phyloP scores from a whole-genome alignment of 768 basidiomycete species.

The Phanerodontia chrysosporium region DNA sequence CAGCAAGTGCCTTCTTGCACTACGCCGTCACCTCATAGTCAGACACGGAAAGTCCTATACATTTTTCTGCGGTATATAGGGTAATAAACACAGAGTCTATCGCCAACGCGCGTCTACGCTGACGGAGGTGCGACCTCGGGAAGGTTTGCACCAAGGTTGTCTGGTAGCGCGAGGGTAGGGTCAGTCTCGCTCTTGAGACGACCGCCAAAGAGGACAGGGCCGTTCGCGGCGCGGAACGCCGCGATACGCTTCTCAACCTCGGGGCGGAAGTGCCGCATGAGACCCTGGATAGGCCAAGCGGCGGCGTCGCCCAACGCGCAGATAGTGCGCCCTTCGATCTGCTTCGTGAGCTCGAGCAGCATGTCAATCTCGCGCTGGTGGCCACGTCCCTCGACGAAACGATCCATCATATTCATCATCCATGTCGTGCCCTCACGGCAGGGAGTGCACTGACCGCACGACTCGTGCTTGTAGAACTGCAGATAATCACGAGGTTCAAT shows the following conservation, averaged over 20 bases:
- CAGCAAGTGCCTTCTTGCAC: too few species aligned
- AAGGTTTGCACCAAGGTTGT: constrained; percentile 60
- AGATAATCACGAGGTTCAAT: not conserved
- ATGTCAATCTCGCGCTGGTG: constrained; percentile 96
- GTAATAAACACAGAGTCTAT: not conserved
- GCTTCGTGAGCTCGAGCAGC: constrained; percentile 97
- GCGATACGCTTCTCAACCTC: constrained; percentile 88
- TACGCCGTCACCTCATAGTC: too few species aligned
- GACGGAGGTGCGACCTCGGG: constrained; percentile 30
- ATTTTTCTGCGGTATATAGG: not conserved
- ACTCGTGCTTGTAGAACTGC: constrained; percentile 97
- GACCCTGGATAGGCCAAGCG: constrained; percentile 97
- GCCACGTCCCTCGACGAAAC: constrained; percentile 88
- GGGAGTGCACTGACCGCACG: constrained; percentile 95
- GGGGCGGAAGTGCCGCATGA: constrained; percentile 97
- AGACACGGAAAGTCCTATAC: not conserved
- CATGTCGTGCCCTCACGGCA: constrained; percentile 95
- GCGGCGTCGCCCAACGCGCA: constrained; percentile 97
- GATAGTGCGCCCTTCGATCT: constrained; percentile 95
- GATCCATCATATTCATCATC: constrained; percentile 99
- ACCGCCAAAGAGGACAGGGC: constrained; percentile 88
- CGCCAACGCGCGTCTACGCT: not conserved
- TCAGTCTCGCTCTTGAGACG: constrained; percentile 64
- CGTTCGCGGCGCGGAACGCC: constrained; percentile 68
- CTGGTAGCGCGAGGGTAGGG: constrained; percentile 65